Percentiles rank a stretch among this genome's conserved stretches.
phyloP scores from a whole-genome alignment of 2,329 filamentous ascomycete genomes.

The Monilinia aucupariae region DNA sequence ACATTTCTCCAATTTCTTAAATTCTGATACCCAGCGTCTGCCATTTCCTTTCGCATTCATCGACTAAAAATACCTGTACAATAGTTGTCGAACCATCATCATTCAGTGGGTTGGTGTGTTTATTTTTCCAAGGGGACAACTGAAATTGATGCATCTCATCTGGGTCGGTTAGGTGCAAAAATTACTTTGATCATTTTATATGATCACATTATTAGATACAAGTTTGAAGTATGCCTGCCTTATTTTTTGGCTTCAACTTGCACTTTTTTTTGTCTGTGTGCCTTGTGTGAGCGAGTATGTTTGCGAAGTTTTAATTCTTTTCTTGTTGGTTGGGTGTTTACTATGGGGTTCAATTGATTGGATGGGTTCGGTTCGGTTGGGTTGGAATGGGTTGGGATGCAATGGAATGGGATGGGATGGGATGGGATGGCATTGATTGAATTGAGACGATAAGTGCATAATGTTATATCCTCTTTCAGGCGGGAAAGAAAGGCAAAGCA shows the following conservation, averaged over 20 bases:
- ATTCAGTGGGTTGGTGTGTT: constrained; percentile 11
- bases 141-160: constrained; percentile 1
- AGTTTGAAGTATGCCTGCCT: not conserved
- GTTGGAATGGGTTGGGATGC: not conserved
- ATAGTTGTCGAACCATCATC: constrained; percentile 5
- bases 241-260: not conserved
- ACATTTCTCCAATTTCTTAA: constrained; percentile 5
- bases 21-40: constrained; percentile 16
- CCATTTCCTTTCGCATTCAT: constrained; percentile 11
- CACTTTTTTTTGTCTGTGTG: not conserved
- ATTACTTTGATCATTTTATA: constrained; percentile 7
- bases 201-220: not conserved
- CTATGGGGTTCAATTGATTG: not conserved
- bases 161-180: not conserved
- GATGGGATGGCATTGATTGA: not conserved
- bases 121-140: not conserved
- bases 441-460: not conserved
- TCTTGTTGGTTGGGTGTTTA: not conserved
- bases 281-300: not conserved
- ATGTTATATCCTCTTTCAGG: constrained; percentile 6
- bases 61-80: constrained; percentile 11
- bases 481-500: not conserved
- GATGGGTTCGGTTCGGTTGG: not conserved
- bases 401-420: not conserved
- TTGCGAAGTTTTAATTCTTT: not conserved